These are phyloP conservation scores for Anthracocystis walkeri DNA, from an alignment of 1,284 basidiomycete genomes.

Conservation along the genomic window DNA sequence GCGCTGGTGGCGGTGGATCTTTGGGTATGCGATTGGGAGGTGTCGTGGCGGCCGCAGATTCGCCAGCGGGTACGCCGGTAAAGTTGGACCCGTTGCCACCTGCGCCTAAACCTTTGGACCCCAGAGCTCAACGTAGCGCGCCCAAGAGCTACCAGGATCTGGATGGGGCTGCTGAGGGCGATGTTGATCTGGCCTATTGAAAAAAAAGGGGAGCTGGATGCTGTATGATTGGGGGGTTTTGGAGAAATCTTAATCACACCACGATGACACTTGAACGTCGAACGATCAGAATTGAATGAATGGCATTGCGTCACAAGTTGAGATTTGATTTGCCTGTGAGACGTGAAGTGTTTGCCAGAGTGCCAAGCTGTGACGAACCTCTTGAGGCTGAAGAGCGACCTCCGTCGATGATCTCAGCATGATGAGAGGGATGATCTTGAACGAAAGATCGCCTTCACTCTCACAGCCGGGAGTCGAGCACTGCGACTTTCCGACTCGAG, in stretches of 20 bases:
- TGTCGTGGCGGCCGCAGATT: constrained; percentile 9
- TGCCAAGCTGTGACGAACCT: too few relatives aligned
- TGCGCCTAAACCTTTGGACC: constrained; percentile 56
- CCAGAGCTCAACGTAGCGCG: constrained; percentile 32
- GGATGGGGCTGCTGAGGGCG: constrained; percentile 53
- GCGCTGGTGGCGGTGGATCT: background rate
- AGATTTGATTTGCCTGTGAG: too few relatives aligned
- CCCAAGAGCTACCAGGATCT: constrained; percentile 60
- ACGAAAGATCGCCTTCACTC: too few relatives aligned
- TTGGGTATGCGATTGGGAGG: constrained; percentile 44
- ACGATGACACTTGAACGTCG: constrained; percentile 1
- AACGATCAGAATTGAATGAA: background rate
- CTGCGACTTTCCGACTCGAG: too few relatives aligned
- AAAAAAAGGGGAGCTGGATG: background rate
- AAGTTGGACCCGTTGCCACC: constrained; percentile 41
- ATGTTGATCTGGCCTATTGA: constrained; percentile 54
- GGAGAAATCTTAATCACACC: too few relatives aligned
- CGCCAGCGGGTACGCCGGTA: constrained; percentile 16
- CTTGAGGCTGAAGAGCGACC: too few relatives aligned
- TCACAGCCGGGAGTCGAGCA: too few relatives aligned
- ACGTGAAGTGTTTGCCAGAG: too few relatives aligned
- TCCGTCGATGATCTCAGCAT: too few relatives aligned
- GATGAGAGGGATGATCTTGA: too few relatives aligned
- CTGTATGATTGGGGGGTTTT: too few relatives aligned
- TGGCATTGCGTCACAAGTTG: too few relatives aligned